Conservation (phyloP, 176 grass and related monocot genomes). For the Zoysia pacifica region DNA sequence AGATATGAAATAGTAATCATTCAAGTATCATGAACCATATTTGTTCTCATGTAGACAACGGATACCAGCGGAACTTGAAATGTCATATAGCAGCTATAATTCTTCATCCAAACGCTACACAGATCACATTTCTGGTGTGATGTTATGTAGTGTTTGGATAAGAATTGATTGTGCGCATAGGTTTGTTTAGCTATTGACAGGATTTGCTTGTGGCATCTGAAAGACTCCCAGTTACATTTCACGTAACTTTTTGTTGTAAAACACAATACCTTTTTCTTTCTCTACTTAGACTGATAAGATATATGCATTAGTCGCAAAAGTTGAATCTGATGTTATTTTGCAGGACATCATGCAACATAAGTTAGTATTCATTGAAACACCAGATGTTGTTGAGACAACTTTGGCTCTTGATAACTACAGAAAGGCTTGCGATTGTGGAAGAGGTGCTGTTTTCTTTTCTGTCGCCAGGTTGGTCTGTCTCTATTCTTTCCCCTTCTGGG, state of each 20-base stretch:
- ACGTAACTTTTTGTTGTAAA: not conserved
- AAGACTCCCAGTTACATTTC: not conserved
- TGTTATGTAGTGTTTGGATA: conserved; percentile 1
- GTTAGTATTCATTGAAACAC: conserved; percentile 97
- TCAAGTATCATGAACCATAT: conserved; percentile 11
- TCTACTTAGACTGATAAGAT: conserved; percentile 23
- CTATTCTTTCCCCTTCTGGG: not conserved
- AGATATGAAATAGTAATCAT: not conserved
- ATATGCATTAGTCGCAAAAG: not conserved
- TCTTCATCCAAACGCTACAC: not conserved
- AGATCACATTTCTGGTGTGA: not conserved
- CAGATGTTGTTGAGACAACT: conserved; percentile 97
- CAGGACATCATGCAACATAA: conserved; percentile 99
- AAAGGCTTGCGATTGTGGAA: conserved; percentile 90
- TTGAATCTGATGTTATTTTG: conserved; percentile 36
- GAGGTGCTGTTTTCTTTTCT: conserved; percentile 94
- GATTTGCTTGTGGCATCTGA: not conserved
- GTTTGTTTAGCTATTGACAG: not conserved
- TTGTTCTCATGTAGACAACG: not conserved
- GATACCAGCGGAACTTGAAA: not conserved
- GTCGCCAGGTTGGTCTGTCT: conserved; percentile 73
- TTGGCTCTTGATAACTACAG: conserved; percentile 98
- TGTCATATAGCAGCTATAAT: not conserved
- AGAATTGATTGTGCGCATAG: conserved; percentile 12
- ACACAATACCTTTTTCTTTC: conserved; percentile 5